These are phyloP conservation scores for Boletus eberwhitei DNA, from an alignment of 768 basidiomycete species.

Conservation along the genomic window DNA sequence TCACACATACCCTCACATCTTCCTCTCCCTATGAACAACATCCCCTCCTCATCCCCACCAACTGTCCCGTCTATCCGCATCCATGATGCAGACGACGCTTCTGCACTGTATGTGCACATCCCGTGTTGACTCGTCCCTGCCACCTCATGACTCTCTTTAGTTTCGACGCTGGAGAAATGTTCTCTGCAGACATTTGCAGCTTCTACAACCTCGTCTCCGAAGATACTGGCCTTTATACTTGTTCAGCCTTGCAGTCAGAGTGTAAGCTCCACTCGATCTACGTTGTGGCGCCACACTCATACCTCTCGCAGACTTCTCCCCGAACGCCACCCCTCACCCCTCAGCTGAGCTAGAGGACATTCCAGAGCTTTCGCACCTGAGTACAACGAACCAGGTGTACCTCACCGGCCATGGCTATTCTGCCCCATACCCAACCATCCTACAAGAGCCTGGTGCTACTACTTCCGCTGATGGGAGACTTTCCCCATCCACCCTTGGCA, in stretches of 20 bases:
- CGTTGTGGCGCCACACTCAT: conserved; percentile 17
- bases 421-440: conserved; percentile 11
- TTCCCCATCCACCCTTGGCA: conserved; percentile 10
- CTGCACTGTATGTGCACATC: conserved; percentile 15
- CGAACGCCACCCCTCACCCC: not conserved
- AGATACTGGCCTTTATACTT: not conserved
- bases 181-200: not conserved
- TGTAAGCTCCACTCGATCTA: conserved; percentile 3
- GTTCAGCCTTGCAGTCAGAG: not conserved
- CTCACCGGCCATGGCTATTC: conserved; percentile 7
- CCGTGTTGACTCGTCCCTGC: not conserved
- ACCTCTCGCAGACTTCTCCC: not conserved
- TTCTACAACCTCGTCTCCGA: not conserved
- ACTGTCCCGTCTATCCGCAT: conserved; percentile 21
- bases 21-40: conserved; percentile 10
- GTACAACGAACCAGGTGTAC: not conserved
- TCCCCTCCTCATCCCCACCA: not conserved
- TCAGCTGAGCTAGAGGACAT: conserved; percentile 17
- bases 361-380: conserved; percentile 15
- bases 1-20: conserved; percentile 7
- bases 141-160: conserved; percentile 14
- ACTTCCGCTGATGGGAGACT: not conserved
- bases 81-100: conserved; percentile 4
- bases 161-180: not conserved
- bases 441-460: conserved; percentile 6